These are phyloP conservation scores for Lentinula sp. DNA, from an alignment of 768 basidiomycete species.

Conservation along the genomic window DNA sequence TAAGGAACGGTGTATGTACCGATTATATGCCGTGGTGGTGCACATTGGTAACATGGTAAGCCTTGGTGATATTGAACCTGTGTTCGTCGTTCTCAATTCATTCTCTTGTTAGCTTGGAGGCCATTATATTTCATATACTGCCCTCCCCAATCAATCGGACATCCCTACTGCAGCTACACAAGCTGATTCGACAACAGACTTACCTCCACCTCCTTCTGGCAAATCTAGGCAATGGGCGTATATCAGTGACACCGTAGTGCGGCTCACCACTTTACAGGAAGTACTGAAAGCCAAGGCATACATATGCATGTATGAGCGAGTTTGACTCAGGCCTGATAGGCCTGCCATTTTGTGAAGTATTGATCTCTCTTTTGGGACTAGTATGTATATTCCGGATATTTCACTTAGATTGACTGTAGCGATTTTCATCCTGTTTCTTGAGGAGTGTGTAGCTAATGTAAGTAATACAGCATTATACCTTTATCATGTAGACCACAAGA, in stretches of 20 bases:
- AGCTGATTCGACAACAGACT: background rate
- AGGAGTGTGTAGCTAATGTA: background rate
- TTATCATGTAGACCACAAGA: background rate
- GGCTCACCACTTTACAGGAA: slow-evolving; percentile 76
- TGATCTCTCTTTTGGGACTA: background rate
- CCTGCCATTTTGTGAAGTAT: background rate
- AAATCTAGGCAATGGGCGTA: slow-evolving; percentile 73
- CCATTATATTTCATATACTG: slow-evolving; percentile 84
- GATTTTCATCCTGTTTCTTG: background rate
- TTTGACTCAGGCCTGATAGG: slow-evolving; percentile 25
- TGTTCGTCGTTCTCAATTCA: slow-evolving; percentile 5
- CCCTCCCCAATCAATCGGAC: slow-evolving; percentile 42
- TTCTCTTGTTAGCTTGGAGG: slow-evolving; percentile 60
- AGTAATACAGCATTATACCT: background rate
- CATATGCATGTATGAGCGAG: slow-evolving; percentile 86
- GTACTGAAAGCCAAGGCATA: slow-evolving; percentile 91
- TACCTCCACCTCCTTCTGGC: slow-evolving; percentile 10
- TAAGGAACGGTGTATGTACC: slow-evolving; percentile 48
- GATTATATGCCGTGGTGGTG: slow-evolving; percentile 77
- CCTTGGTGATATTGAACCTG: slow-evolving; percentile 8
- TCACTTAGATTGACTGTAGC: background rate
- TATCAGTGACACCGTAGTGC: slow-evolving; percentile 86
- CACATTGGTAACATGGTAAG: slow-evolving; percentile 85
- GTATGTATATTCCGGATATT: background rate
- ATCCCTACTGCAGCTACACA: background rate